Evolutionary conservation across 805 yeast species (phyloP).

Genomic region (Yamadazyma akitaensis): DNA sequence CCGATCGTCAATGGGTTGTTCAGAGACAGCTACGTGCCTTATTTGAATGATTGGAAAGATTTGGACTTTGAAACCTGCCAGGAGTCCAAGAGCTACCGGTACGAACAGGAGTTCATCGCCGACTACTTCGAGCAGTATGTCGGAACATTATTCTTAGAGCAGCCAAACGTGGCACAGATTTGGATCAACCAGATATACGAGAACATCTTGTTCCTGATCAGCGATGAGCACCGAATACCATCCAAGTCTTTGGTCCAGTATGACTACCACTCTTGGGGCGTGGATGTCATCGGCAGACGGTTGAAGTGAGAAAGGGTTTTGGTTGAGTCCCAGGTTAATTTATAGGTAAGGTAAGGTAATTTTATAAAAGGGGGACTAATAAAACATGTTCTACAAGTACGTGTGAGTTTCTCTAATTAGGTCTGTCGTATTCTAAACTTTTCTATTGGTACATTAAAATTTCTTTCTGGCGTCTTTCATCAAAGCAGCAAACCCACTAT

Average conservation of each 20-base stretch:
- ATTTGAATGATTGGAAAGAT: constrained; percentile 16
- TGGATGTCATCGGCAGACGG: constrained; percentile 32
- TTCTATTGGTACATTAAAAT: no score
- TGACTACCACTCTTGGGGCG: constrained; percentile 20
- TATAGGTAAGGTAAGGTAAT: not conserved
- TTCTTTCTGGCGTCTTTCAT: constrained; percentile 25
- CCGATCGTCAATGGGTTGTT: constrained; percentile 20
- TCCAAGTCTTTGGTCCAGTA: constrained; percentile 12
- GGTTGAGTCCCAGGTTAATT: no score
- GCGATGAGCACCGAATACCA: constrained; percentile 14
- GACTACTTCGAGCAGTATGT: constrained; percentile 42
- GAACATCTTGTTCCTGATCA: constrained; percentile 27
- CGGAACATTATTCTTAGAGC: constrained; percentile 40
- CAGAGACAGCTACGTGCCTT: constrained; percentile 27
- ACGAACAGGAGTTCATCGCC: constrained; percentile 41
- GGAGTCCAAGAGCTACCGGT: constrained; percentile 15
- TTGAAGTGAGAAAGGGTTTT: constrained; percentile 7
- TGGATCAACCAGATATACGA: constrained; percentile 32
- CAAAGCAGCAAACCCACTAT: constrained; percentile 28
- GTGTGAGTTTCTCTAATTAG: no score
- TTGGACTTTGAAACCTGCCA: constrained; percentile 11
- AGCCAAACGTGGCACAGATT: constrained; percentile 32
- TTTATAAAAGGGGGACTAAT: no score
- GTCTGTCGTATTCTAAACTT: no score
- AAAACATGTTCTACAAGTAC: no score